These are phyloP conservation scores for Stylosanthes scabra DNA, from an alignment of 331 rosid genomes.

Conservation along the genomic window DNA sequence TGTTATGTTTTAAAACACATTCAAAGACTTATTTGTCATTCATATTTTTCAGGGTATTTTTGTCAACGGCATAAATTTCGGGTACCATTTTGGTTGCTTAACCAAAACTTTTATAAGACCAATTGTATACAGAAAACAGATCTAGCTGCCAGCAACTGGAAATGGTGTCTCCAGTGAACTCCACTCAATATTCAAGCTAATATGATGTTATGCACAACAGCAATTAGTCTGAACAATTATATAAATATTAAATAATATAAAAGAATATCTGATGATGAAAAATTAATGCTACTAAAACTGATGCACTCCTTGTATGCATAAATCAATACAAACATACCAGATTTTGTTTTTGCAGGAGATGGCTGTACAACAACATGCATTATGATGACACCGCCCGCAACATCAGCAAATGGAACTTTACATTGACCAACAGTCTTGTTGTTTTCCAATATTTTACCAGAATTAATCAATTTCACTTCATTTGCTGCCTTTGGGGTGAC, in stretches of 20 bases:
- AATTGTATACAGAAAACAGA: conserved; percentile 21
- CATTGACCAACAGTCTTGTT: conserved; percentile 97
- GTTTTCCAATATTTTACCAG: conserved; percentile 98
- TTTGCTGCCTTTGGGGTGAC: conserved; percentile 85
- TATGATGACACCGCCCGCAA: conserved; percentile 67
- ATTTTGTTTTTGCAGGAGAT: conserved; percentile 76
- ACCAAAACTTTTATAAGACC: not conserved
- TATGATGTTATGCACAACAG: not conserved
- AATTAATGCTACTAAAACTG: not conserved
- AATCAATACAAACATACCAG: conserved; percentile 64
- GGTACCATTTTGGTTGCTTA: too few relatives aligned
- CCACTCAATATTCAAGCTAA: not conserved
- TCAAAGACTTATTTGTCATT: too few relatives aligned
- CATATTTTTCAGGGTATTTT: too few relatives aligned
- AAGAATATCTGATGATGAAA: not conserved
- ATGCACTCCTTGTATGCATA: not conserved
- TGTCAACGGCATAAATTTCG: too few relatives aligned
- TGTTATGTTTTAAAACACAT: too few relatives aligned
- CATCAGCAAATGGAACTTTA: conserved; percentile 85
- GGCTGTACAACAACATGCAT: conserved; percentile 99
- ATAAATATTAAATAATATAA: too few relatives aligned
- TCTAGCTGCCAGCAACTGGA: conserved; percentile 23
- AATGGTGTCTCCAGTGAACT: conserved; percentile 20
- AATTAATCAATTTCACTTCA: conserved; percentile 93
- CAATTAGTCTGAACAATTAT: not conserved